Evolutionary conservation across 495 filamentous ascomycete genomes (phyloP).

Genomic region (Talaromyces borbonicus): DNA sequence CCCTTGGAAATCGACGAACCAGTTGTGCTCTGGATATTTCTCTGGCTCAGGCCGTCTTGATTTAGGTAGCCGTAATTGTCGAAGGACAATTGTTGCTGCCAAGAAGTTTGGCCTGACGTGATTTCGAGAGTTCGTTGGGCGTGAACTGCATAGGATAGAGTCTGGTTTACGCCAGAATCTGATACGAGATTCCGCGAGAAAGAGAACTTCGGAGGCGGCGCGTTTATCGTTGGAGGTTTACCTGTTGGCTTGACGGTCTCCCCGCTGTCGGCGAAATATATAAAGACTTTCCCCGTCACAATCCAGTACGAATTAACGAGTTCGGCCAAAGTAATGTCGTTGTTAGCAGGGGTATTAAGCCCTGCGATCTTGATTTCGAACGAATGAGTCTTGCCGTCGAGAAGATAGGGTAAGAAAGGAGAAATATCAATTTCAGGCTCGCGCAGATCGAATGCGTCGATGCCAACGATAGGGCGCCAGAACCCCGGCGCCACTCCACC

Average conservation of each 20-base stretch:
- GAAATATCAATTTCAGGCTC: constrained; percentile 81
- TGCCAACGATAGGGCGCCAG: constrained; percentile 78
- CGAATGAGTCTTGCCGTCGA: constrained; percentile 52
- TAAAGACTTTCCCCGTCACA: constrained; percentile 73
- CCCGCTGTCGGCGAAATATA: constrained; percentile 47
- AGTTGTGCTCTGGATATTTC: constrained; percentile 49
- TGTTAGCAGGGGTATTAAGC: constrained; percentile 36
- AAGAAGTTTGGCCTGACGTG: constrained; percentile 37
- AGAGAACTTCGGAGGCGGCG: constrained; percentile 32
- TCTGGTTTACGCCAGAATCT: constrained; percentile 42
- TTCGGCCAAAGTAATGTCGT: constrained; percentile 42
- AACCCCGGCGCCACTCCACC: constrained; percentile 74
- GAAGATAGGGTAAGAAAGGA: constrained; percentile 61
- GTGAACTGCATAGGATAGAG: constrained; percentile 47
- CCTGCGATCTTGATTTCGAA: constrained; percentile 66
- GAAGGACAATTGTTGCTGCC: constrained; percentile 54
- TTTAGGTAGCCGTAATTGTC: constrained; percentile 50
- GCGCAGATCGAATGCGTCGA: constrained; percentile 73
- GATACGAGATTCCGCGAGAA: constrained; percentile 30
- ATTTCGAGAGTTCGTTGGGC: constrained; percentile 49
- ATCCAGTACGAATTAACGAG: constrained; percentile 66
- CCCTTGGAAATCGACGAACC: constrained; percentile 27
- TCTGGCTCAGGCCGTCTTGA: constrained; percentile 48
- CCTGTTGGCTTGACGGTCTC: constrained; percentile 43
- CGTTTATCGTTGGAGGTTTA: constrained; percentile 18